phyloP scores from a whole-genome alignment of 768 basidiomycete species.

The Suillus subluteus region DNA sequence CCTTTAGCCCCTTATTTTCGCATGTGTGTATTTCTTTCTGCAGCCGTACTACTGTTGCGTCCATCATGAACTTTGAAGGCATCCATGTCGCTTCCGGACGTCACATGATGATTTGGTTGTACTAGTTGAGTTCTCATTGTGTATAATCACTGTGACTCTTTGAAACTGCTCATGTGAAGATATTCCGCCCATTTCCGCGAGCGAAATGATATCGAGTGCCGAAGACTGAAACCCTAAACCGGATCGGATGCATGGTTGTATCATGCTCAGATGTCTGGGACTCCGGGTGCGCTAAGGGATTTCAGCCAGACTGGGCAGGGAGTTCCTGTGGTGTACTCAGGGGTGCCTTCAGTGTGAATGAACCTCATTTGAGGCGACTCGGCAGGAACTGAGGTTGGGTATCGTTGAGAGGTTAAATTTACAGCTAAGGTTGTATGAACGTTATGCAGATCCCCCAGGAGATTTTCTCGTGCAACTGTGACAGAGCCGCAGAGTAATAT shows the following conservation, averaged over 20 bases:
- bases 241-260: neutral
- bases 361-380: neutral
- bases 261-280: neutral
- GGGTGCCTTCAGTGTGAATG: neutral
- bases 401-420: neutral
- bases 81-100: neutral
- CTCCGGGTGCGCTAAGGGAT: neutral
- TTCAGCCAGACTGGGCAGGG: neutral
- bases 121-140: neutral
- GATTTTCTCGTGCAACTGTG: neutral
- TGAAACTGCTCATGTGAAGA: neutral
- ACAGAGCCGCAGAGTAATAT: neutral
- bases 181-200: neutral
- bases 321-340: neutral
- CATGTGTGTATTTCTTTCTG: conserved; percentile 1
- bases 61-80: neutral
- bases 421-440: neutral
- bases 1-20: neutral
- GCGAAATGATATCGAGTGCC: neutral
- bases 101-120: neutral
- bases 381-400: neutral
- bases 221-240: neutral
- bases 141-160: neutral
- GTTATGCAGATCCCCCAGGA: neutral
- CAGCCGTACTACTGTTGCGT: neutral